These are phyloP conservation scores for Sclerotinia trifoliorum DNA, from an alignment of 2,329 filamentous ascomycete genomes.

Conservation along the genomic window DNA sequence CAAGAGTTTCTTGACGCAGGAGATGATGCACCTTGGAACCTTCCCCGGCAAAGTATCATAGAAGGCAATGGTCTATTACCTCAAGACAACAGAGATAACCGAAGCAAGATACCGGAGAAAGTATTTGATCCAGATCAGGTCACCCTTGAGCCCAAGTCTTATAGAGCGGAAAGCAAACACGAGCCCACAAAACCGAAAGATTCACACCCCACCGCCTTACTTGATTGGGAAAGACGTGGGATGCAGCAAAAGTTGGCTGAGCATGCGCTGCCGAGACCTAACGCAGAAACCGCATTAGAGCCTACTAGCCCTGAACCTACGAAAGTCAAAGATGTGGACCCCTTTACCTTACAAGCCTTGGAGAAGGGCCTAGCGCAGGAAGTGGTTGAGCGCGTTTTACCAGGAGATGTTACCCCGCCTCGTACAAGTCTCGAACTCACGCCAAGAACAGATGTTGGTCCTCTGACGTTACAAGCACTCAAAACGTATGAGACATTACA, in stretches of 20 bases:
- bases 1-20: constrained; percentile 20
- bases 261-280: constrained; percentile 11
- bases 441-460: constrained; percentile 10
- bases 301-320: constrained; percentile 14
- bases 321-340: constrained; percentile 14
- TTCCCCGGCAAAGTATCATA: constrained; percentile 19
- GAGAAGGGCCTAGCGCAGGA: constrained; percentile 18
- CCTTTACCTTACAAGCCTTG: constrained; percentile 13
- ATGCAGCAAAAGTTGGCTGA: constrained; percentile 21
- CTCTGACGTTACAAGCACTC: constrained; percentile 20
- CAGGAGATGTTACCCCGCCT: constrained; percentile 16
- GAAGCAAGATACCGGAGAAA: not conserved
- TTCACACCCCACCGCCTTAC: constrained; percentile 6
- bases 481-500: constrained; percentile 18
- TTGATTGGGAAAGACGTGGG: constrained; percentile 20
- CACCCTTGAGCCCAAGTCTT: constrained; percentile 20
- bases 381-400: constrained; percentile 8
- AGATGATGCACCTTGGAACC: constrained; percentile 20
- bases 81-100: not conserved
- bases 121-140: constrained; percentile 18
- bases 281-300: constrained; percentile 9
- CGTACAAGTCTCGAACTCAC: constrained; percentile 19
- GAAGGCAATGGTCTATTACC: not conserved
- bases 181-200: constrained; percentile 17
- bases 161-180: constrained; percentile 13